Evolutionary conservation across 1,284 basidiomycete species (phyloP).

Genomic region (Ustilago sp.): DNA sequence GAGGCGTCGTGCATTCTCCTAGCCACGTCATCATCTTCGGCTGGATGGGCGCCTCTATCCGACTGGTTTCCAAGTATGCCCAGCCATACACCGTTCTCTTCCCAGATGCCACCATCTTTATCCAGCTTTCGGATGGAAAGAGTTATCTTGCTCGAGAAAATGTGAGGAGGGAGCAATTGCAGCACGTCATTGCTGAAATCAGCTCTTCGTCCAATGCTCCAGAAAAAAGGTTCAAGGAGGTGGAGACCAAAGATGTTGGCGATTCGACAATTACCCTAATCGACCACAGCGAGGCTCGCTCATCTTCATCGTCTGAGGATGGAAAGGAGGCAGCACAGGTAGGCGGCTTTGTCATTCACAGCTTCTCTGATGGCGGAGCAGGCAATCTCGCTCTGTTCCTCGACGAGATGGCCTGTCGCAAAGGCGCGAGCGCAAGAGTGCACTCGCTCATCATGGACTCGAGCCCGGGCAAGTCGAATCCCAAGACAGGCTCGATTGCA

Average conservation of each 20-base stretch:
- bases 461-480: conserved; percentile 53
- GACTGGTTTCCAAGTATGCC: conserved; percentile 62
- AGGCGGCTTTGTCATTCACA: conserved; percentile 41
- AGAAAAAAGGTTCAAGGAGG: neutral
- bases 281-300: conserved; percentile 30
- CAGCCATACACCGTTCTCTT: conserved; percentile 58
- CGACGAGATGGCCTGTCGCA: conserved; percentile 26
- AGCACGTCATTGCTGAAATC: conserved; percentile 32
- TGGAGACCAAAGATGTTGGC: conserved; percentile 30
- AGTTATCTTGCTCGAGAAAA: conserved; percentile 42
- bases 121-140: conserved; percentile 58
- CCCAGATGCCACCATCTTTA: conserved; percentile 57
- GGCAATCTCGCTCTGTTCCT: conserved; percentile 52
- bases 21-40: conserved; percentile 58
- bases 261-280: conserved; percentile 50
- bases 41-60: conserved; percentile 66
- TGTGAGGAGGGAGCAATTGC: conserved; percentile 26
- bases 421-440: conserved; percentile 15
- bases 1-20: conserved; percentile 9
- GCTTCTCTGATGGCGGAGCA: conserved; percentile 61
- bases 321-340: conserved; percentile 4
- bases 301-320: conserved; percentile 15
- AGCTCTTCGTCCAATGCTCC: neutral
- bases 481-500: conserved; percentile 45
- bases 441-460: conserved; percentile 57